Percentiles rank a stretch among this genome's conserved stretches.
phyloP scores from a whole-genome alignment of 2,329 filamentous ascomycete species.

The Aspergillus udagawae region DNA sequence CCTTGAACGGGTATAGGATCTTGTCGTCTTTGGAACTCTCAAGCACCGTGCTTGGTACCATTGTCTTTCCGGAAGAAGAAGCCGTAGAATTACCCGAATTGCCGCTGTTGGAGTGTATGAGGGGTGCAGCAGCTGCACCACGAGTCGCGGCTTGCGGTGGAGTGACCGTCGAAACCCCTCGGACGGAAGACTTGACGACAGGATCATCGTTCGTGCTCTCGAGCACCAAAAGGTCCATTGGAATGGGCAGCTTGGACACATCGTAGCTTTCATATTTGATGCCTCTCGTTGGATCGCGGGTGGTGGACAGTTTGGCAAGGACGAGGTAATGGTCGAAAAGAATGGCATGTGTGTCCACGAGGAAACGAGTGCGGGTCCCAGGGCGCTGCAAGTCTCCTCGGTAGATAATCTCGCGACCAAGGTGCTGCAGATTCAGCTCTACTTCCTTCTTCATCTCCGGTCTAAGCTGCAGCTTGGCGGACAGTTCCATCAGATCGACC shows the following conservation, averaged over 20 bases:
- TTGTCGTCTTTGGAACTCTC: conserved; percentile 67
- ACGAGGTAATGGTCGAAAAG: conserved; percentile 97
- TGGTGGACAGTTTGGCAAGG: conserved; percentile 71
- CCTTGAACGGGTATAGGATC: conserved; percentile 86
- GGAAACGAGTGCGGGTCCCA: conserved; percentile 82
- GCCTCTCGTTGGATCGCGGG: conserved; percentile 64
- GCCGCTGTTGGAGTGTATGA: conserved; percentile 63
- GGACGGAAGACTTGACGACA: conserved; percentile 72
- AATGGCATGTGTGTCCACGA: conserved; percentile 89
- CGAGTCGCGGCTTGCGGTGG: conserved; percentile 48
- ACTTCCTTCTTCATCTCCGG: conserved; percentile 81
- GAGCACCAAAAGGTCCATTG: conserved; percentile 90
- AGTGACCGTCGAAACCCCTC: conserved; percentile 62
- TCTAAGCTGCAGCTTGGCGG: conserved; percentile 75
- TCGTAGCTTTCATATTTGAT: conserved; percentile 80
- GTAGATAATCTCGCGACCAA: conserved; percentile 86
- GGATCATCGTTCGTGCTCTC: conserved; percentile 92
- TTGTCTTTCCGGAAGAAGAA: conserved; percentile 39
- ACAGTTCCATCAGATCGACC: conserved; percentile 80
- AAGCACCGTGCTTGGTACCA: conserved; percentile 46
- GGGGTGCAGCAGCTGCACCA: conserved; percentile 17
- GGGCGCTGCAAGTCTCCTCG: conserved; percentile 85
- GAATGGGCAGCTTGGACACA: conserved; percentile 90
- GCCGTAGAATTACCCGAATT: conserved; percentile 57
- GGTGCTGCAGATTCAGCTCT: conserved; percentile 82